Base-by-base conservation (phyloP, 1,139 yeast species). In the Candida sp. region DNA sequence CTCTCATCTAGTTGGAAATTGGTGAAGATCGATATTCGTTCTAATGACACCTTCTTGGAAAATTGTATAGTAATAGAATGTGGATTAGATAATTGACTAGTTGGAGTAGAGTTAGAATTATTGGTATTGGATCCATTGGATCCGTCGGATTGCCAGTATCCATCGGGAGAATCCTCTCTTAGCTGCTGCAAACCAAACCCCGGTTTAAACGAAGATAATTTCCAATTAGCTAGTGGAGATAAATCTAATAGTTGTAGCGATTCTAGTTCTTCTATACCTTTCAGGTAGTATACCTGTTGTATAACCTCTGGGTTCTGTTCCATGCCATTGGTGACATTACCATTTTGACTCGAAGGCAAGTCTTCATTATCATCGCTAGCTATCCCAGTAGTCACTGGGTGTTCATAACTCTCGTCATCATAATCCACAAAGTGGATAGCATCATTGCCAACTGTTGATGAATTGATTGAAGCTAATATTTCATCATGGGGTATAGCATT, bases 81-180 rank as follows among this genome's bases (percentile, higher is more conserved):
- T 0, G 99, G 99, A 53, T 85, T 90, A n/a, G 79, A 75, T 27
- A 73, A 52, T 41, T 70, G 74, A 43, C 63, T 65, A 44, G 63
- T 66, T 35, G 65, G 57, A 21, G 61, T 53, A 11, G 67, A 57
- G 30, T 64, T 64, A 32, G 45, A 47, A 29, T 57, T 53, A 23
- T 52, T 52, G 22, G 57, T 59, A 29, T 52, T 48, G 54, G 33
- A 59, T 3, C 68, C 75, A 47, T 64, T 29, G 47, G 73, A 69
- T 2, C 98, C 99, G 61, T 95, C 99, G 42, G 96, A 87, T 61
- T 95, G 99, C 99, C 99, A 95, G 60, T 75, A 91, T 3, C 84
- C 68, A 35, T 77, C 75, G 0, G 95, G 87, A 15, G 82, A 77
- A 55, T 88, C 95, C 43, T 87, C 89, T 30, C 95, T 68, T 8